A percentile compares a stretch with the other conserved stretches of the same genome.
Evolutionary conservation across 1,284 basidiomycete genomes (phyloP).

Genomic region (Stygiomarasmius scandens): DNA sequence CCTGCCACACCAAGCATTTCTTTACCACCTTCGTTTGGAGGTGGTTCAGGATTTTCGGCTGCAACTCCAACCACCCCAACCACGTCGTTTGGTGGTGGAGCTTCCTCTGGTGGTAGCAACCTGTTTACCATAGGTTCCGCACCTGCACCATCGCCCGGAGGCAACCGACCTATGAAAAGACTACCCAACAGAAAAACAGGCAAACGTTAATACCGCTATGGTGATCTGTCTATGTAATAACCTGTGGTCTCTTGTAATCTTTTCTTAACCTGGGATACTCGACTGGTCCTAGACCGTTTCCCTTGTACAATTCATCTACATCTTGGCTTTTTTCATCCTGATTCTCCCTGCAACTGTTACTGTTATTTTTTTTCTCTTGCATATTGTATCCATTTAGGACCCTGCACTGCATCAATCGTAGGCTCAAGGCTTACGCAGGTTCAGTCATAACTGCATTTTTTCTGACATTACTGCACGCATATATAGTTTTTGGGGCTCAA

Average conservation of each 20-base stretch:
- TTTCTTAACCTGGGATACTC: slow-evolving; percentile 4
- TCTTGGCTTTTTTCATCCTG: not conserved
- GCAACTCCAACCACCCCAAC: slow-evolving; percentile 7
- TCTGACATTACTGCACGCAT: slow-evolving; percentile 9
- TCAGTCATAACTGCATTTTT: slow-evolving; percentile 8
- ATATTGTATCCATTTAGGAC: slow-evolving; percentile 30
- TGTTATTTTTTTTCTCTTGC: slow-evolving; percentile 32
- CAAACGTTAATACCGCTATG: slow-evolving; percentile 34
- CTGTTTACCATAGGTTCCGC: slow-evolving; percentile 63
- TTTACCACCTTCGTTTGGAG: slow-evolving; percentile 44
- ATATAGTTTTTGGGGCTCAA: slow-evolving; percentile 24
- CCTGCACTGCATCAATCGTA: slow-evolving; percentile 2
- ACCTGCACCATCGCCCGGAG: slow-evolving; percentile 36
- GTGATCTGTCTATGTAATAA: not conserved
- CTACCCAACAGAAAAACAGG: slow-evolving; percentile 49
- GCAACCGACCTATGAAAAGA: slow-evolving; percentile 52
- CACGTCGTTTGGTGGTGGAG: slow-evolving; percentile 37
- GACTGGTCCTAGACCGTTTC: slow-evolving; percentile 3
- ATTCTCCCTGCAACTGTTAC: slow-evolving; percentile 19
- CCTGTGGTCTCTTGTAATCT: not conserved
- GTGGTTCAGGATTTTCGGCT: slow-evolving; percentile 28
- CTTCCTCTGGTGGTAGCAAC: slow-evolving; percentile 36
- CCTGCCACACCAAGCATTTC: slow-evolving; percentile 45
- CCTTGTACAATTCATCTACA: not conserved
- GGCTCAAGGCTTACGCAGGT: slow-evolving; percentile 22